Base-by-base conservation (phyloP, 139 green algal genomes). In the Asterochloris sp. region DNA sequence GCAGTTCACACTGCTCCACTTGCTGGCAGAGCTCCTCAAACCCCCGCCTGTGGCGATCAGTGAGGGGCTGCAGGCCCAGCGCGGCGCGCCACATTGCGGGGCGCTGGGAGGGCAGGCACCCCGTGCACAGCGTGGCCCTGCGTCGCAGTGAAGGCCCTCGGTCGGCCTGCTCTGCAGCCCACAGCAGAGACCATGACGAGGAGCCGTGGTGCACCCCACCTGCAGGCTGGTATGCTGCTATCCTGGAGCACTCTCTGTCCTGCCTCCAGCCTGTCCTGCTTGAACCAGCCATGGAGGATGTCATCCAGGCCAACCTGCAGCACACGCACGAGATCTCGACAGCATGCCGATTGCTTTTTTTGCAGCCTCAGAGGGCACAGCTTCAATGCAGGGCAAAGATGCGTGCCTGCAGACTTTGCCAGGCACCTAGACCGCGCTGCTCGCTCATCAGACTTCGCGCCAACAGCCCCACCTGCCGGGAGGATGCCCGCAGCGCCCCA, bases 231-330 rank as follows among this genome's bases (percentile, higher is more conserved):
- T 17, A 84, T 83, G 67, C 84, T 86, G 38, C 85, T 85, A 23
- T 88, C 83, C 0, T 68, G 73, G 17, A 87, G 29, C 19, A 87
- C 68, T 0, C 73, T 71, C 14, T 77, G 69, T 15, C 86, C 87
- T 13, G 85, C 78, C 29, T 88, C 63, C 54, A 88, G 27, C 81
- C 91, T 90, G 64, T 89, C 82, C 21, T 91, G 83, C 28, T 85
- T 76, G 75, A 91, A 93, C 86, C 86, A 91, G 0, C 73, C 69
- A 62, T 89, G 84, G 38, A 88, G 17, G 12, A 80, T 62, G 83
- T 94, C 91, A 74, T 94, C 91, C 62, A 92, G 62, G 0, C 91
- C 91, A 15, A 94, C 87, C 91, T 94, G 85, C 79, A 80, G 26
- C 15, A 78, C n/a, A 67, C 15, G 16, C 38, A 78, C 19, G 26